Percentiles rank a stretch among this genome's conserved stretches.
phyloP scores from a whole-genome alignment of 805 yeast genomes.

The Barnettozyma salicaria region DNA sequence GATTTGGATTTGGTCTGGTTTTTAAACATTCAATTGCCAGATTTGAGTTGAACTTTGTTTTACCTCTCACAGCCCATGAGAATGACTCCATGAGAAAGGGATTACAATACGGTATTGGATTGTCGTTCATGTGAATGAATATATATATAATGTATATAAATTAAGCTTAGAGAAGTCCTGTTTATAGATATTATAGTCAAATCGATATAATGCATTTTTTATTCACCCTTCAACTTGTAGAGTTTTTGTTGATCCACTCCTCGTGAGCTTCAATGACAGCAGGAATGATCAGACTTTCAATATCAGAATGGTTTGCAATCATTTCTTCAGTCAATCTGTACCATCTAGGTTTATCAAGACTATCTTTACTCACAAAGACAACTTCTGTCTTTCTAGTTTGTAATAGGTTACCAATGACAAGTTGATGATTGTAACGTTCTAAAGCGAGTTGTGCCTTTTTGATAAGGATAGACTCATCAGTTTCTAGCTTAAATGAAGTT shows the following conservation, averaged over 20 bases:
- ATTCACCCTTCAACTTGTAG: too few relatives aligned
- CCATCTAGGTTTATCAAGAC: constrained; percentile 38
- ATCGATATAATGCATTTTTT: too few relatives aligned
- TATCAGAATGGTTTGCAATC: constrained; percentile 42
- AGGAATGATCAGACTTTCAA: constrained; percentile 80
- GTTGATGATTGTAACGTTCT: constrained; percentile 81
- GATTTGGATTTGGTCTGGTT: constrained; percentile 55
- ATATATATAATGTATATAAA: too few relatives aligned
- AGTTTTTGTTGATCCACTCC: constrained; percentile 46
- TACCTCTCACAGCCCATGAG: constrained; percentile 50
- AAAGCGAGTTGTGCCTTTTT: constrained; percentile 76
- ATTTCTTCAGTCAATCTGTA: constrained; percentile 41
- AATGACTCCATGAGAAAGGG: constrained; percentile 55
- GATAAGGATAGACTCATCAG: constrained; percentile 66
- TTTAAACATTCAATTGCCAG: constrained; percentile 61
- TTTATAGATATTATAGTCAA: too few relatives aligned
- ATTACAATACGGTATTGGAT: constrained; percentile 59
- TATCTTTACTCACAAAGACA: constrained; percentile 63
- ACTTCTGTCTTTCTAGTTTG: constrained; percentile 87
- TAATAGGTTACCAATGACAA: constrained; percentile 88
- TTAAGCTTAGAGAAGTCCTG: too few relatives aligned
- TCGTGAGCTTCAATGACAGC: constrained; percentile 60
- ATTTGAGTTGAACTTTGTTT: constrained; percentile 57
- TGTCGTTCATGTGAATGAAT: constrained; percentile 44
- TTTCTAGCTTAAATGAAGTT: constrained; percentile 88